Base-by-base conservation (phyloP, 2,329 filamentous ascomycete species). In the Neocatenulostroma microsporum region DNA sequence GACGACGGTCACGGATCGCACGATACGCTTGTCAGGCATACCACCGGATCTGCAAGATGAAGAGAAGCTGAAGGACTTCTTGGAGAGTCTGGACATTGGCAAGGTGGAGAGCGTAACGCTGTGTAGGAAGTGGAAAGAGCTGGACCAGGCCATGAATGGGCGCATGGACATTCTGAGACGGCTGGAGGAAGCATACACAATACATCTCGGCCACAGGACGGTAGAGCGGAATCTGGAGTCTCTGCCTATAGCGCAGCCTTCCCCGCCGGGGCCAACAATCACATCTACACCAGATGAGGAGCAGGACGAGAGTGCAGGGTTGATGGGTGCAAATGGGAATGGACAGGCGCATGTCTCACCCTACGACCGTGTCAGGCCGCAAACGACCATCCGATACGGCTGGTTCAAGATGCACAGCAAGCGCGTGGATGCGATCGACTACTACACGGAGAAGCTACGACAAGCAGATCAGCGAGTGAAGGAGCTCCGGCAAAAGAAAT, bases 1-100 rank as follows among this genome's bases (percentile, higher is more conserved):
- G 61, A 88, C 84, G 0, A 96, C 89, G n/a, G 77, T 95, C 34
- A 96, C 91, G 1, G 91, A 98, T 62, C 79, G 88, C 21, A 98
- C 91, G 0, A 88, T 98, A 52, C 80, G 86, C 17, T 66, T 98
- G 13, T 91, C 89, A 0, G 89, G 89, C 0, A 89, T 98, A 15
- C 91, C 93, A 0, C 57, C 62, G 3, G 79, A 89, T 17, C 64
- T 96, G 41, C 76, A 84, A 39, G 82, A 82, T 0, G 89, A 96
- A 58, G 74, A 78, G 8, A 81, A 81, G 50, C 85, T 98, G 48
- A 91, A 85, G 57, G 71, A 84, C 3, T 80, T 95, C 37, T 78
- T 98, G 18, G 88, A 98, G 54, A 82, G 81, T 43, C 67, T 98
- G 10, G 78, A 83, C 37, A 89, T 98, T 48, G 93, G 91, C 11